Evolutionary conservation across 2,329 filamentous ascomycete species (phyloP).

Genomic region (Emydomyces testavorans): DNA sequence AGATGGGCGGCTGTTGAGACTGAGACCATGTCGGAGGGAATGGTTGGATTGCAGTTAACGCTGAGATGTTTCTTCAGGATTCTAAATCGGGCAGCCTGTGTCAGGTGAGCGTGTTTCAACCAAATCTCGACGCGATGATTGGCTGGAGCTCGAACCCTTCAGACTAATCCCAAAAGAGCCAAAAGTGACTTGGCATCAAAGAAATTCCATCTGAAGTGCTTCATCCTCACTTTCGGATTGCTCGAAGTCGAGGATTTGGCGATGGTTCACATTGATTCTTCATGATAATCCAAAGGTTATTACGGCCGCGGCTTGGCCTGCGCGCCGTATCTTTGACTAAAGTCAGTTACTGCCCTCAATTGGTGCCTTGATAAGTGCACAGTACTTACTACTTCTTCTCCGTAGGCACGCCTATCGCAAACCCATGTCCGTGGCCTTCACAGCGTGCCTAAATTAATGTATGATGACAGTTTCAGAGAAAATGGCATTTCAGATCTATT

Average conservation of each 20-base stretch:
- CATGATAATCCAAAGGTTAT: constrained; percentile 35
- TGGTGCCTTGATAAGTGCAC: neutral
- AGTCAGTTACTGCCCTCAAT: constrained; percentile 22
- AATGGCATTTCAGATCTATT: constrained; percentile 60
- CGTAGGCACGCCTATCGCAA: constrained; percentile 24
- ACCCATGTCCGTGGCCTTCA: constrained; percentile 33
- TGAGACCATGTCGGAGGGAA: constrained; percentile 1
- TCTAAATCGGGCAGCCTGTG: constrained; percentile 8
- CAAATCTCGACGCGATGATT: neutral
- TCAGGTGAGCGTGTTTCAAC: neutral
- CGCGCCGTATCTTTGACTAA: constrained; percentile 30
- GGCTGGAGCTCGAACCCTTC: neutral
- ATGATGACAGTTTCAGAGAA: constrained; percentile 36
- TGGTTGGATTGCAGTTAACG: constrained; percentile 10
- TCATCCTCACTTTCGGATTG: neutral
- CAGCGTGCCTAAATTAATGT: constrained; percentile 39
- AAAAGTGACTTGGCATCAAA: neutral
- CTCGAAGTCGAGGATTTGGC: constrained; percentile 6
- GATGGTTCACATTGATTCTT: constrained; percentile 18
- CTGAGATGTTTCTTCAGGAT: neutral
- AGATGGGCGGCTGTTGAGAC: constrained; percentile 7
- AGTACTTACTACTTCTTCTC: constrained; percentile 2
- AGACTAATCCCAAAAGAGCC: neutral
- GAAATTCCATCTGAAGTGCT: constrained; percentile 7
- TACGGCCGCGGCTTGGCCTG: constrained; percentile 36